Conservation (phyloP, 176 grass and related monocot species). For the Raddia guianensis region DNA sequence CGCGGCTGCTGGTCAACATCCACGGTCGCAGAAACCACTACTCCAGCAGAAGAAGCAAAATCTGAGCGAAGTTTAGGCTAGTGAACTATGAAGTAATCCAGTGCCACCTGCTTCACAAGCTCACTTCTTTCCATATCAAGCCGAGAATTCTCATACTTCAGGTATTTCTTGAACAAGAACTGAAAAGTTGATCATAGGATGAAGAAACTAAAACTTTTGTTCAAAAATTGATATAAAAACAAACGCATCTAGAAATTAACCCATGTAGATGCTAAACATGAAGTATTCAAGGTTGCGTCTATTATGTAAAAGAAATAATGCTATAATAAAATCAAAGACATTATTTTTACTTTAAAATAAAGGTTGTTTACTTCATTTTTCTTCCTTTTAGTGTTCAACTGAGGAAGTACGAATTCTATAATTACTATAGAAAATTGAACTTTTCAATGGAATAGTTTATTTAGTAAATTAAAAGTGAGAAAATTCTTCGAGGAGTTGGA, state of each 20-base stretch:
- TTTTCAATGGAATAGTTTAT: neutral
- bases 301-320: too few relatives aligned
- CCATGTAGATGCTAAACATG: too few relatives aligned
- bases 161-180: constrained; percentile 97
- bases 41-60: neutral
- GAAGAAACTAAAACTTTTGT: neutral
- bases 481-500: too few relatives aligned
- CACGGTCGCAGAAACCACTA: neutral
- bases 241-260: neutral
- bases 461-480: too few relatives aligned
- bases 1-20: neutral
- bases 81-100: constrained; percentile 75
- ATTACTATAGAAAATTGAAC: too few relatives aligned
- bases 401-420: too few relatives aligned
- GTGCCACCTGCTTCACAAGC: constrained; percentile 74
- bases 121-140: constrained; percentile 58
- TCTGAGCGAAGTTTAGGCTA: neutral
- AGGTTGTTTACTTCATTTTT: too few relatives aligned
- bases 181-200: constrained; percentile 36
- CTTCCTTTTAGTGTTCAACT: too few relatives aligned
- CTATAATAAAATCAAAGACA: too few relatives aligned
- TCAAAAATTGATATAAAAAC: too few relatives aligned
- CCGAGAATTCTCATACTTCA: constrained; percentile 67
- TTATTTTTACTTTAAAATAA: too few relatives aligned
- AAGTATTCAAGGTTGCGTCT: too few relatives aligned